These are phyloP conservation scores for Hypoxylon lenormandii DNA, from an alignment of 495 filamentous ascomycete species.

Conservation along the genomic window DNA sequence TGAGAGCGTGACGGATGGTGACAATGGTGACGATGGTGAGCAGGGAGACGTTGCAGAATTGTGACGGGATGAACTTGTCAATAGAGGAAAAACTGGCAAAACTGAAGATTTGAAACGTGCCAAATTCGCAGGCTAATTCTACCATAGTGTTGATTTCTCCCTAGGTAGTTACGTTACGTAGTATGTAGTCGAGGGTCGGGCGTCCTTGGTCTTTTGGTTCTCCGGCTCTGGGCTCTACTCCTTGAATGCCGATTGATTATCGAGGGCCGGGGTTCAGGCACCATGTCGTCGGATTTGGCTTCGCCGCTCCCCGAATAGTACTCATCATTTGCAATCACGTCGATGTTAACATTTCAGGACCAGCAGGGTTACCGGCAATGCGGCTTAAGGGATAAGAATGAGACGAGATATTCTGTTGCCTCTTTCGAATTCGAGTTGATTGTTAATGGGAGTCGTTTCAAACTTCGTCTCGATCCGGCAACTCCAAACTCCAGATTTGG, in stretches of 20 bases:
- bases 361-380: constrained; percentile 4
- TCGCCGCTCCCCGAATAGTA: too few species aligned
- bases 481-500: constrained; percentile 23
- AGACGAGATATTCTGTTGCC: not conserved
- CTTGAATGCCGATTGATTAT: too few species aligned
- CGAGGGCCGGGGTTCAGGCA: not conserved
- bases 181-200: too few species aligned
- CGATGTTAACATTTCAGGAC: constrained; percentile 5
- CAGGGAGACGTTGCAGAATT: constrained; percentile 24
- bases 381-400: constrained; percentile 7
- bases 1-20: not conserved
- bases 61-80: not conserved
- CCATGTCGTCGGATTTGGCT: constrained; percentile 14
- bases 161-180: too few species aligned
- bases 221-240: too few species aligned
- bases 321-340: too few species aligned
- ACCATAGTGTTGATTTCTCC: constrained; percentile 1
- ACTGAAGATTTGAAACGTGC: constrained; percentile 23
- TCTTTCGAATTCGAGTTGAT: constrained; percentile 15
- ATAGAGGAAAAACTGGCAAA: constrained; percentile 1
- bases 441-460: constrained; percentile 32
- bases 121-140: constrained; percentile 13
- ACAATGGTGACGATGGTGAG: not conserved
- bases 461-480: constrained; percentile 28
- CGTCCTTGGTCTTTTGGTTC: too few species aligned